phyloP scores from a whole-genome alignment of 305 asterid species.

The Solanum hybrid region DNA sequence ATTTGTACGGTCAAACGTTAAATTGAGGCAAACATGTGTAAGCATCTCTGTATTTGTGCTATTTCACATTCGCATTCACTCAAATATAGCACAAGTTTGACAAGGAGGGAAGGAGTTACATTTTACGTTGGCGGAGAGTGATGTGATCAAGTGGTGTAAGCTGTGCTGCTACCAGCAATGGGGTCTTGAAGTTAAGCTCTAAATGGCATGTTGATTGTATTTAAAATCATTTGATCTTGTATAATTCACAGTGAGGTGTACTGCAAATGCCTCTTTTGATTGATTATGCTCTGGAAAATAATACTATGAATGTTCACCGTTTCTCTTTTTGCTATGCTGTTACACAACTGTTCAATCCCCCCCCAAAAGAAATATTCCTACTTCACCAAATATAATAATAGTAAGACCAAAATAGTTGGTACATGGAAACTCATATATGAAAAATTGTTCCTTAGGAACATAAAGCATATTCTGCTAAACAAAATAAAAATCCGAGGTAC shows the following conservation, averaged over 20 bases:
- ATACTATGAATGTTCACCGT: not conserved
- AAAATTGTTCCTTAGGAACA: not conserved
- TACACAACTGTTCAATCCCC: not conserved
- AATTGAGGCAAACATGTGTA: not conserved
- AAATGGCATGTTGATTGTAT: not conserved
- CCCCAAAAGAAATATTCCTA: not conserved
- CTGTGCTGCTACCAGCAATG: not conserved
- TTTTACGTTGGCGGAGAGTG: not conserved
- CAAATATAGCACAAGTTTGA: not conserved
- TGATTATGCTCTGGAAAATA: not conserved
- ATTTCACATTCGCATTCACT: not conserved
- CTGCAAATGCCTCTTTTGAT: not conserved
- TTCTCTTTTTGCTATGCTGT: not conserved
- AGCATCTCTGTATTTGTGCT: not conserved
- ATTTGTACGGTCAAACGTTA: not conserved
- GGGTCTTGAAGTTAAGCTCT: not conserved
- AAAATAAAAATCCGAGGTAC: not conserved
- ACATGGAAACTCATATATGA: not conserved
- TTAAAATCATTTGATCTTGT: not conserved
- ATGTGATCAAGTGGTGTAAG: not conserved
- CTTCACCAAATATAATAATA: not conserved
- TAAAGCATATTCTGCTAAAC: not conserved
- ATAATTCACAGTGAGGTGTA: not conserved
- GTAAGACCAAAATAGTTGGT: not conserved
- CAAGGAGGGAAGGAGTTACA: not conserved